Percentiles rank a stretch among this genome's conserved stretches.
phyloP scores from a whole-genome alignment of 768 basidiomycete genomes.

The Strobilomyces confusus region DNA sequence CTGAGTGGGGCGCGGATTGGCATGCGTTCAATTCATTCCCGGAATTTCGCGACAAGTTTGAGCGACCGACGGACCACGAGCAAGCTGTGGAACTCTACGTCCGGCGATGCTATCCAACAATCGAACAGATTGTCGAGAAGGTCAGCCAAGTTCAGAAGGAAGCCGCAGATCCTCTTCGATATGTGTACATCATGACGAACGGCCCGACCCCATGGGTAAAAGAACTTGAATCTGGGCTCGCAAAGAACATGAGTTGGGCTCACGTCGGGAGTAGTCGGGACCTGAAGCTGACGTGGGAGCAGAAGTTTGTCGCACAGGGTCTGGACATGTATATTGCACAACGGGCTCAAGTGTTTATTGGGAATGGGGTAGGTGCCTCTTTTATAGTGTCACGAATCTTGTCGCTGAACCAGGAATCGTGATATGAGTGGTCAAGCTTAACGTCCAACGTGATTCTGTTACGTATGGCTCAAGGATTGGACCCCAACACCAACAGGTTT shows the following conservation, averaged over 20 bases:
- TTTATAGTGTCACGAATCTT: background rate
- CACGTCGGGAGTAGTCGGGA: constrained; percentile 41
- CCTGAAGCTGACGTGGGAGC: constrained; percentile 38
- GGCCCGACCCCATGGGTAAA: constrained; percentile 39
- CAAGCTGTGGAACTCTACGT: constrained; percentile 27
- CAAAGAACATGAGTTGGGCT: constrained; percentile 34
- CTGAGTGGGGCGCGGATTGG: constrained; percentile 34
- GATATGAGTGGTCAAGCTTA: constrained; percentile 39
- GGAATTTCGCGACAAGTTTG: constrained; percentile 36
- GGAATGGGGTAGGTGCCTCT: constrained; percentile 45
- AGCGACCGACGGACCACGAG: constrained; percentile 26
- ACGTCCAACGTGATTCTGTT: constrained; percentile 40
- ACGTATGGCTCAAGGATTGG: constrained; percentile 29
- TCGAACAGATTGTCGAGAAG: constrained; percentile 40
- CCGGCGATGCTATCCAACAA: constrained; percentile 40
- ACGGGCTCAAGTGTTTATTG: constrained; percentile 46
- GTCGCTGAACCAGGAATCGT: constrained; percentile 1
- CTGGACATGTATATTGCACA: constrained; percentile 51
- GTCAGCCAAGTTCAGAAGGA: constrained; percentile 33
- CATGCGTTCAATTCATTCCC: constrained; percentile 46
- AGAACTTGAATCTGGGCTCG: constrained; percentile 36
- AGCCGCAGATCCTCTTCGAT: constrained; percentile 25
- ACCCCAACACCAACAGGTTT: constrained; percentile 31
- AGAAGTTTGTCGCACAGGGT: constrained; percentile 42
- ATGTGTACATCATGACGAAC: constrained; percentile 49